Evolutionary conservation across 805 yeast genomes (phyloP), one percentile per base, ranked within the genome.

Genomic region (Naumovozyma castellii): DNA sequence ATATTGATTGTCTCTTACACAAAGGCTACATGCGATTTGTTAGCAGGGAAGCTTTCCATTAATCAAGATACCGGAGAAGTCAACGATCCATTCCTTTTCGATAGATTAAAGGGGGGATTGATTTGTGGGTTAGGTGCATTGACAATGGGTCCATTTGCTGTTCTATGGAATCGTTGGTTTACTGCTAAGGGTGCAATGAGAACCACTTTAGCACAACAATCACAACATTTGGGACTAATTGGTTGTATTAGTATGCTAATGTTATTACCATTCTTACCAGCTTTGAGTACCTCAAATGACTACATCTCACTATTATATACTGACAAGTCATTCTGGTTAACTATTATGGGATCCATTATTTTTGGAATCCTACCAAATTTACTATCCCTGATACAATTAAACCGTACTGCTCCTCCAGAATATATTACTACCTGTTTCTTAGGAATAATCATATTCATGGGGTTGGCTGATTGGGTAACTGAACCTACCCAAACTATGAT

Each of bases 61-160:
- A 57, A 60, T 39, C 46, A 49, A 36, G 54, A 50, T 15, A 61
- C 65, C 0, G 61, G 61, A n/a, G 64, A 59, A 38, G 50, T 60
- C 12, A 51, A 51, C 18, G 58, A 59, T 38, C 65, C 65, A 3
- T 61, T 53, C 37, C 47, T 61, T 13, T 61, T 61, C 35, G 63
- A 59, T 41, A 53, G 65, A 42, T 43, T 61, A 31, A 59, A 58
- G 35, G 61, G 64, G 15, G 48, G 57, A 18, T 43, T 61, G 38
- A 47, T 58, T 14, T 55, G 59, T 33, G 65, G 65, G 14, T 34
- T 61, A 18, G 54, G 61, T 19, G 50, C 61, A 5, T 44, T 59
- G 30, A 35, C 56, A 1, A 43, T 56, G 17, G 64, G 64, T 8
- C 64, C 64, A 12, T 51, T 54, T 29, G 54, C 55, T 6, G 58